Percentiles rank a stretch among this genome's conserved stretches.
phyloP scores from a whole-genome alignment of 192 early-diverging fungal genomes.

The Funneliformis mosseae region DNA sequence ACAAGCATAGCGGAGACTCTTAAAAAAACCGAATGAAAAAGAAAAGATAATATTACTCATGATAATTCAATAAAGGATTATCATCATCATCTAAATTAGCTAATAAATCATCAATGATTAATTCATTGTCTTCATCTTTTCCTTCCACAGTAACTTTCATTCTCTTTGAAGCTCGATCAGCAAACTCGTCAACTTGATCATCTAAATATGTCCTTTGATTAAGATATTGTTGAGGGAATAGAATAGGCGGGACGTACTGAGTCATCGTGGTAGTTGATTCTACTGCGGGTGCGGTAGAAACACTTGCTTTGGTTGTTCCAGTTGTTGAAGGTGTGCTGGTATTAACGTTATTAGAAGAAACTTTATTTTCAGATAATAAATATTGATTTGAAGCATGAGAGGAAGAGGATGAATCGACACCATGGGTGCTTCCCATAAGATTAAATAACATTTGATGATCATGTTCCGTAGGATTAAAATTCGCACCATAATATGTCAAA shows the following conservation, averaged over 20 bases:
- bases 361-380: background rate
- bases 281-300: background rate
- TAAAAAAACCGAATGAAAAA: no score
- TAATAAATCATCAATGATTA: constrained; percentile 18
- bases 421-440: background rate
- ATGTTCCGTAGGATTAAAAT: constrained; percentile 19
- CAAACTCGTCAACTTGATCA: background rate
- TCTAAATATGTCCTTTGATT: background rate
- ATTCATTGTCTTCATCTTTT: background rate
- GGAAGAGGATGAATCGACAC: background rate
- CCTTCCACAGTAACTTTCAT: background rate
- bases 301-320: background rate
- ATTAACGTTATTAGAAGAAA: background rate
- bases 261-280: background rate
- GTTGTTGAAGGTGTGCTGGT: background rate
- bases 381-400: constrained; percentile 1
- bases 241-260: background rate
- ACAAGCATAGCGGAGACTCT: no score
- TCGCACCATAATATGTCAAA: constrained; percentile 17
- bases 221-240: background rate
- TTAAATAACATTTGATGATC: constrained; percentile 26
- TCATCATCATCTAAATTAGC: background rate
- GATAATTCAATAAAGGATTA: background rate
- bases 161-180: background rate
- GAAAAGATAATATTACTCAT: no score